phyloP scores from a whole-genome alignment of 352 stramenopile species.

The Elongisporangium anandrum region DNA sequence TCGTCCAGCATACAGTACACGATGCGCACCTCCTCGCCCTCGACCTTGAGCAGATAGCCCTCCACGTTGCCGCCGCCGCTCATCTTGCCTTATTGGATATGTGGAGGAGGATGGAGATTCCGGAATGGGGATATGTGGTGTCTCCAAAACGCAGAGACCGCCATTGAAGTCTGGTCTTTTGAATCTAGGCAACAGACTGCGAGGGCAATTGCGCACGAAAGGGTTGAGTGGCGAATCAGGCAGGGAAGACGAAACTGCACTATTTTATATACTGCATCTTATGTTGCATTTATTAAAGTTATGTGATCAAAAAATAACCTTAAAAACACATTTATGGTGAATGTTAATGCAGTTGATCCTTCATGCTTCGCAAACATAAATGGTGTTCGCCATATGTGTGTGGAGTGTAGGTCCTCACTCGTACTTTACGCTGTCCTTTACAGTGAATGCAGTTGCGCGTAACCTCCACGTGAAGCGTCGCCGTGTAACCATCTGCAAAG shows the following conservation, averaged over 20 bases:
- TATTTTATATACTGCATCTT: neutral
- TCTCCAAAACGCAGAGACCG: neutral
- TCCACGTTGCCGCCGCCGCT: conserved; percentile 68
- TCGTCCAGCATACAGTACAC: conserved; percentile 87
- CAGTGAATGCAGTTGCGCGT: neutral
- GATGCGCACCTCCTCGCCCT: conserved; percentile 45
- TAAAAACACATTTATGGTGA: neutral
- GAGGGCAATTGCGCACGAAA: neutral
- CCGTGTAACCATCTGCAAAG: neutral
- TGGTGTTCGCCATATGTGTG: neutral
- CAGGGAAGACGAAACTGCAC: neutral
- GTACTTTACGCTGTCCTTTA: neutral
- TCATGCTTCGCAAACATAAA: neutral
- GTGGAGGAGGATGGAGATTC: neutral
- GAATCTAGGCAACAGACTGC: neutral
- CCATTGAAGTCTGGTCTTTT: neutral
- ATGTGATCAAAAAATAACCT: neutral
- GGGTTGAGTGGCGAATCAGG: neutral
- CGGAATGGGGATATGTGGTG: neutral
- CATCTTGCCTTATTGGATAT: conserved; percentile 16
- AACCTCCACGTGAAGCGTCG: neutral
- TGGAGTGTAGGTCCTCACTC: neutral
- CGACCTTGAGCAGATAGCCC: conserved; percentile 77
- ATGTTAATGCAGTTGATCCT: neutral
- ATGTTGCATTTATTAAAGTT: neutral